These are phyloP conservation scores for Cerioporus squamosus DNA, from an alignment of 1,284 basidiomycete species.

Conservation along the genomic window DNA sequence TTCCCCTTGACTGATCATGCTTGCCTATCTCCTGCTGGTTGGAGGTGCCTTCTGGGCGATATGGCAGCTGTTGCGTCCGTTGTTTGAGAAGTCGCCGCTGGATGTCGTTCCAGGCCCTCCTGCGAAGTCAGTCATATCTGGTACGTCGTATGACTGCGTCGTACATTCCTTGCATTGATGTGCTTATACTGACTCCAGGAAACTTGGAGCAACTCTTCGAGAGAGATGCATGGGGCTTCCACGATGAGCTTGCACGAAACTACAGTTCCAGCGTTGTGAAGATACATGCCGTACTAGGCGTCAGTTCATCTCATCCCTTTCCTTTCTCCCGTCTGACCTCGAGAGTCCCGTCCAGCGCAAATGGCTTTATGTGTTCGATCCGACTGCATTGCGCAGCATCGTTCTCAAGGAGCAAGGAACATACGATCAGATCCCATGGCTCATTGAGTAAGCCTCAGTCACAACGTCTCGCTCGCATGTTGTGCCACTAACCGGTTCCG, in stretches of 20 bases:
- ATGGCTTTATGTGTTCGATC: constrained; percentile 24
- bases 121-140: constrained; percentile 18
- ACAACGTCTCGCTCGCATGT: not conserved
- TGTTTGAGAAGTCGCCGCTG: constrained; percentile 23
- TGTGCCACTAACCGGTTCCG: not conserved
- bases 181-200: constrained; percentile 2
- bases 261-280: constrained; percentile 20
- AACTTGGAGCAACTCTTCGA: constrained; percentile 23
- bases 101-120: constrained; percentile 33
- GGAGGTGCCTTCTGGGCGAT: constrained; percentile 7
- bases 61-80: constrained; percentile 14
- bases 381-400: constrained; percentile 19
- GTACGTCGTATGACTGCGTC: constrained; percentile 1
- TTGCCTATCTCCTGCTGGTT: constrained; percentile 3
- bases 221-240: constrained; percentile 24
- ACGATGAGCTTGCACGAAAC: constrained; percentile 14
- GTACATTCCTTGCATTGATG: too few species aligned
- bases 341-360: constrained; percentile 5
- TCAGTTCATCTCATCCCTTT: not conserved
- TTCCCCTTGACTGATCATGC: constrained; percentile 3
- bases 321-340: not conserved
- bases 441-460: constrained; percentile 9
- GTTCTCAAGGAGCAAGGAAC: constrained; percentile 20
- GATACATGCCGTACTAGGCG: constrained; percentile 20
- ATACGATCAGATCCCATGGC: constrained; percentile 22